Evolutionary conservation across 176 grass and related monocot species (phyloP).

Genomic region (Pharus latifolius): DNA sequence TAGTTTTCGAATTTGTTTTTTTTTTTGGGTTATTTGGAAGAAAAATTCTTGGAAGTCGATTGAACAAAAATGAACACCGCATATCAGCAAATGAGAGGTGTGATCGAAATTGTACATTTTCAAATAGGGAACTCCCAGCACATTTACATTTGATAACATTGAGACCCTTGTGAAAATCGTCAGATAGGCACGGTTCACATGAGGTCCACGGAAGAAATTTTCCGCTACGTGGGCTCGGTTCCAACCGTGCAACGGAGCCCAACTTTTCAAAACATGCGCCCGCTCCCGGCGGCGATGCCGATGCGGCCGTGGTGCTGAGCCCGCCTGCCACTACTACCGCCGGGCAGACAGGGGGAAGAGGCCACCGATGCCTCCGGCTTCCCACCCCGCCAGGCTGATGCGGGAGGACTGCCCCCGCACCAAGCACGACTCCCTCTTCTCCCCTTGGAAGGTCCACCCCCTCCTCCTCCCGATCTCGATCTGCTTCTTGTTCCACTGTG

Average conservation of each 20-base stretch:
- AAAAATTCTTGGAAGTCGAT: too few relatives aligned
- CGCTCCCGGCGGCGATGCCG: slow-evolving; percentile 18
- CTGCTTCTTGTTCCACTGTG: neutral
- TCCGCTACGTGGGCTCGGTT: neutral
- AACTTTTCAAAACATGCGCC: slow-evolving; percentile 15
- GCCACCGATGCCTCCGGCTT: slow-evolving; percentile 15
- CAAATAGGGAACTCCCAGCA: too few relatives aligned
- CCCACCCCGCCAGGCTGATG: slow-evolving; percentile 25
- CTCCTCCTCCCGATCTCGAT: neutral
- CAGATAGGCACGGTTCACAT: neutral
- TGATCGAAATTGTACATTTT: too few relatives aligned
- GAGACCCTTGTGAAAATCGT: too few relatives aligned
- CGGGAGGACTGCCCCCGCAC: slow-evolving; percentile 69
- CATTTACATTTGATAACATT: too few relatives aligned
- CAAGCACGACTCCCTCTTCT: slow-evolving; percentile 84
- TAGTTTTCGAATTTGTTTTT: too few relatives aligned
- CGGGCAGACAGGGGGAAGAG: neutral
- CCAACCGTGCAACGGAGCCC: neutral
- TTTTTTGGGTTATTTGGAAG: too few relatives aligned
- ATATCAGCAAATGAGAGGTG: too few relatives aligned
- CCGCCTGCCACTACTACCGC: neutral
- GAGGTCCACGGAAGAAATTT: too few relatives aligned
- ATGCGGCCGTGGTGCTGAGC: slow-evolving; percentile 18
- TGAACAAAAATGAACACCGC: too few relatives aligned
- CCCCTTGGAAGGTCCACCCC: slow-evolving; percentile 60